Percentiles rank a stretch among this genome's conserved stretches.
Evolutionary conservation across 768 basidiomycete species (phyloP).

Genomic region (Russula emetica): DNA sequence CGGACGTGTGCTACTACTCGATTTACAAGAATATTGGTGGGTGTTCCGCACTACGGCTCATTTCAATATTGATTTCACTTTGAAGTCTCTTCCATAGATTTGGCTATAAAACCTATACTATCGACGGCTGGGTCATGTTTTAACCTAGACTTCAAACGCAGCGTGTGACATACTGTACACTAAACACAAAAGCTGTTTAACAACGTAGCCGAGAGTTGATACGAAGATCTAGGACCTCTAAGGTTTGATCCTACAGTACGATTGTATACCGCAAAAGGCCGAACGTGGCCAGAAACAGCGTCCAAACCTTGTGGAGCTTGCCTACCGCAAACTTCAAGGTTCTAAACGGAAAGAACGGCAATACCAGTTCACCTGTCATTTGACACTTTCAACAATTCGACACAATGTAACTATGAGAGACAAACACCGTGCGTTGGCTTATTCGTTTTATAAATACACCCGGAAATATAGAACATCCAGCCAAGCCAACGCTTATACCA

Average conservation of each 20-base stretch:
- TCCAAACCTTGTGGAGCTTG: too few species aligned
- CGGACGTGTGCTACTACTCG: neutral
- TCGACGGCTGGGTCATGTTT: neutral
- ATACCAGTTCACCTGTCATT: neutral
- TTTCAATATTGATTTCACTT: neutral
- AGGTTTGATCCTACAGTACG: too few species aligned
- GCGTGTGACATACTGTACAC: neutral
- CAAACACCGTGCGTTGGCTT: neutral
- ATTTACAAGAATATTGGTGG: neutral
- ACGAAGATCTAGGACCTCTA: too few species aligned
- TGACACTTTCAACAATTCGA: too few species aligned
- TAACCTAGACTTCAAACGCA: neutral
- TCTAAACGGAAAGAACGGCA: neutral
- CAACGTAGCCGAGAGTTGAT: neutral
- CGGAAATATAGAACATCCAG: neutral
- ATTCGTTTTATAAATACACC: neutral
- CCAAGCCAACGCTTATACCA: neutral
- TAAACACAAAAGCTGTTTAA: neutral
- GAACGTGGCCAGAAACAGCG: too few species aligned
- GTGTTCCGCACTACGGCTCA: neutral
- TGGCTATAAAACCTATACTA: neutral
- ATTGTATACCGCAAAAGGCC: neutral
- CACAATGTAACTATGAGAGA: neutral
- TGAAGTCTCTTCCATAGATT: neutral
- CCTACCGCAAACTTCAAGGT: too few species aligned